A percentile compares a stretch with the other conserved stretches of the same genome.
Conservation (phyloP, 257 asterid species). For the Fraxinus anomala region DNA sequence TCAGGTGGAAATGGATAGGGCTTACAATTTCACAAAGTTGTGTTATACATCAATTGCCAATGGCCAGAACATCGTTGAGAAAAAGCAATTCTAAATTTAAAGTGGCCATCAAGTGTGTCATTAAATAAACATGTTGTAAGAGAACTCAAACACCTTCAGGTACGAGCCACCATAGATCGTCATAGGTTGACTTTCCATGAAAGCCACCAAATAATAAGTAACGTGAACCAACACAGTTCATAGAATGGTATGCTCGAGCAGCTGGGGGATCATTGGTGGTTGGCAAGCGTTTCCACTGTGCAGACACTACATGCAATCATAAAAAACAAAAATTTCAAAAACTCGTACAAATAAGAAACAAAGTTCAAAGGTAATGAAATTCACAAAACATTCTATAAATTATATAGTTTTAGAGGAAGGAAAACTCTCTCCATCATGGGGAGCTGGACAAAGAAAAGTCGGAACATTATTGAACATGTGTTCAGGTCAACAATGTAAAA, state of each 20-base stretch:
- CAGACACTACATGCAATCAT: slow-evolving; percentile 59
- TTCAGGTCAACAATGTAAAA: not conserved
- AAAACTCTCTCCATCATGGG: too few relatives aligned
- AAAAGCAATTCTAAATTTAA: not conserved
- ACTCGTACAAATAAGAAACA: not conserved
- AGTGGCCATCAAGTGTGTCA: slow-evolving; percentile 1
- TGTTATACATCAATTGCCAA: not conserved
- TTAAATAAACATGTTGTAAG: not conserved
- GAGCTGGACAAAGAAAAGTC: not conserved
- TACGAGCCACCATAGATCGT: slow-evolving; percentile 98
- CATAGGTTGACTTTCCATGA: slow-evolving; percentile 87
- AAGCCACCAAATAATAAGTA: slow-evolving; percentile 90
- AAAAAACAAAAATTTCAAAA: slow-evolving; percentile 1
- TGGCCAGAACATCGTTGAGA: not conserved
- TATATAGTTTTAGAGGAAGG: too few relatives aligned
- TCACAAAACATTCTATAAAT: too few relatives aligned
- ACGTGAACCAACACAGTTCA: slow-evolving; percentile 74
- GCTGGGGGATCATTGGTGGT: slow-evolving; percentile 77
- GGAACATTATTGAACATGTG: not conserved
- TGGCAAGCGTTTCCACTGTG: slow-evolving; percentile 86
- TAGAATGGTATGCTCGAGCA: slow-evolving; percentile 96
- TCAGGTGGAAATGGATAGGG: slow-evolving; percentile 8
- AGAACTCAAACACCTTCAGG: slow-evolving; percentile 68
- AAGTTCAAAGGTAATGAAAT: not conserved
- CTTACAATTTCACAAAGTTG: slow-evolving; percentile 4